Percentiles rank a stretch among this genome's conserved stretches.
Conservation (phyloP, 495 filamentous ascomycete species). For the Hypoxylon cercidicola region DNA sequence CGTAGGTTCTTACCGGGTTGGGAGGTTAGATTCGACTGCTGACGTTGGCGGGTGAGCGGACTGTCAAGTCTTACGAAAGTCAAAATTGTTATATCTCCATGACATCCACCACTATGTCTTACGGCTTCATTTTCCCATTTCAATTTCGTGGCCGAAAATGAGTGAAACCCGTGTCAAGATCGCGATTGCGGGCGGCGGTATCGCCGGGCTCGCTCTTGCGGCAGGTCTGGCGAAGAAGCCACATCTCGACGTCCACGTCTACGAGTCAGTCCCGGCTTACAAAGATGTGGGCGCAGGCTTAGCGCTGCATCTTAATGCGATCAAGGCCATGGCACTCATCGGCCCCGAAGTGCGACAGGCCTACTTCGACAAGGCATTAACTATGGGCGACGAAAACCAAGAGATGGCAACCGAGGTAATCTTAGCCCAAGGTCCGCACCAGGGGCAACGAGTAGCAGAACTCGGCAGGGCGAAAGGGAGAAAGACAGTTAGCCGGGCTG, state of each 20-base stretch:
- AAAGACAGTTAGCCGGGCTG: constrained; percentile 52
- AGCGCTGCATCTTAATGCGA: constrained; percentile 52
- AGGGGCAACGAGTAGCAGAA: constrained; percentile 48
- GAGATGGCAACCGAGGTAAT: constrained; percentile 51
- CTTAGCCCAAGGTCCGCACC: constrained; percentile 45
- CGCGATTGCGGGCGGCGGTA: constrained; percentile 52
- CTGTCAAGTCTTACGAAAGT: constrained; percentile 4
- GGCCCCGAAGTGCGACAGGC: constrained; percentile 47
- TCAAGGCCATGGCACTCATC: constrained; percentile 49
- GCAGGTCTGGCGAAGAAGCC: constrained; percentile 45
- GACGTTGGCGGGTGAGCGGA: constrained; percentile 27
- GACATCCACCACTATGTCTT: neutral
- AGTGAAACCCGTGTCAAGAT: constrained; percentile 36
- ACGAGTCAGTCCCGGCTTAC: constrained; percentile 45
- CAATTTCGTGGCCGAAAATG: constrained; percentile 8
- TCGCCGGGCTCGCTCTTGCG: constrained; percentile 50
- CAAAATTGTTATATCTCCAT: constrained; percentile 10
- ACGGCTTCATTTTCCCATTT: neutral
- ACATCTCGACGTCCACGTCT: constrained; percentile 47
- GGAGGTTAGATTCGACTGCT: constrained; percentile 1
- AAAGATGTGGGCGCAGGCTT: constrained; percentile 53
- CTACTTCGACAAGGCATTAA: constrained; percentile 49
- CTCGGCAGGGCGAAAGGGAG: constrained; percentile 52
- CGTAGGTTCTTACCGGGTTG: neutral
- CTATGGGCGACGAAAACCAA: constrained; percentile 46